Base-by-base conservation (phyloP, 495 filamentous ascomycete species). In the Talaromyces borbonicus region DNA sequence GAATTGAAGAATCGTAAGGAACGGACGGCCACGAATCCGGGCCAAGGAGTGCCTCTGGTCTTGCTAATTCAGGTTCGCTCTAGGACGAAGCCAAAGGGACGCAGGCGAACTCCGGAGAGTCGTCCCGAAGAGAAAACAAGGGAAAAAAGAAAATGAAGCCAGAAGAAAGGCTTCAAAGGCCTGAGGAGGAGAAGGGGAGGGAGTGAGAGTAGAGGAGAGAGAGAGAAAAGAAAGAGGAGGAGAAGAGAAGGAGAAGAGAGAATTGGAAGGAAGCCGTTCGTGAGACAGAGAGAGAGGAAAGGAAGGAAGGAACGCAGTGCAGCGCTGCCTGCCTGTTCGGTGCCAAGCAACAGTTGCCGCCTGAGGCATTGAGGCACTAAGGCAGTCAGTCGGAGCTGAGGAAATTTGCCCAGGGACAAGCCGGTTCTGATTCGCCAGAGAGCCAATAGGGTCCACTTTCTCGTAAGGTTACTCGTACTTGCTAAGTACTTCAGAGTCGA, bases 201-300 rank as follows among this genome's bases (percentile, higher is more conserved):
- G 71, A 45, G 68, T 75, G 53, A 45, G 51, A 26, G 63, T 67
- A 2, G 54, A 67, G 40, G 56, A 63, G 30, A 54, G 68, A 51
- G 40, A 53, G 35, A 78, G 75, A 75, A 45, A 79, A 35, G 58
- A 77, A 27, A 42, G 75, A 79, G 53, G 24, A 19, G 16, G 29
- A 27, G 26, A 22, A 33, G 27, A 31, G 29, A 27, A 53, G 41
- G 38, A 49, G 12, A 51, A 53, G 40, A 48, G 32, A 23, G 55
- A 58, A 19, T n/a, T n/a, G 18, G 43, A 12, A 23, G 15, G 20
- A 20, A 32, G 11, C 15, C 36, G 43, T 36, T 46, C 40, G 53
- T 39, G 42, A 48, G 36, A 38, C 35, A 38, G 35, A 3, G n/a
- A 46, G 51, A 49, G 41, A 36, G 14, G 46, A 19, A 48, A 49